phyloP scores from a whole-genome alignment of 2,329 filamentous ascomycete species.

The Claviceps capensis region DNA sequence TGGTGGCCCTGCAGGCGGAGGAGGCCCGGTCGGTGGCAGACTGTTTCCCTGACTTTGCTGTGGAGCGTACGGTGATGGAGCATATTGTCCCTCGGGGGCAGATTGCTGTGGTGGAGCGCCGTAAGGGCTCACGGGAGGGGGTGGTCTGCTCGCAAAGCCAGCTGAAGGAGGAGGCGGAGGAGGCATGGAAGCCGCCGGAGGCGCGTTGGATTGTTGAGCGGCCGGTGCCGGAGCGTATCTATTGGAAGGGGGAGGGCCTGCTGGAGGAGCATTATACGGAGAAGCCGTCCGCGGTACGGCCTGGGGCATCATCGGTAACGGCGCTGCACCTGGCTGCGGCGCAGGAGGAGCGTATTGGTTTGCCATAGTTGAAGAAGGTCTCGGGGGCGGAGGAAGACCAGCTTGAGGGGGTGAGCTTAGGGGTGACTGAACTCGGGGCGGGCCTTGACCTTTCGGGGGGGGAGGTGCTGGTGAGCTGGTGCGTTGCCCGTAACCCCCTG shows the following conservation, averaged over 20 bases:
- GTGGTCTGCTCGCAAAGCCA: slow-evolving; percentile 25
- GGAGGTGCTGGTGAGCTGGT: slow-evolving; percentile 68
- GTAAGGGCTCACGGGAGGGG: slow-evolving; percentile 29
- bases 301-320: slow-evolving; percentile 36
- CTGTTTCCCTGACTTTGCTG: slow-evolving; percentile 29
- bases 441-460: slow-evolving; percentile 57
- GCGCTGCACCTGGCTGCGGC: slow-evolving; percentile 51
- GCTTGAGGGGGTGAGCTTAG: slow-evolving; percentile 32
- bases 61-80: slow-evolving; percentile 20
- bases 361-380: slow-evolving; percentile 52
- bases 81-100: slow-evolving; percentile 21
- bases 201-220: slow-evolving; percentile 35
- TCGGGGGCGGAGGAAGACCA: slow-evolving; percentile 44
- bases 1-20: slow-evolving; percentile 23
- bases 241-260: slow-evolving; percentile 54
- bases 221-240: slow-evolving; percentile 60
- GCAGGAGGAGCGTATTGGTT: slow-evolving; percentile 35
- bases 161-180: slow-evolving; percentile 24
- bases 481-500: slow-evolving; percentile 44
- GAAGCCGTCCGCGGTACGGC: slow-evolving; percentile 63
- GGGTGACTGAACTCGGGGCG: slow-evolving; percentile 61
- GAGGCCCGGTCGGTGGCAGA: slow-evolving; percentile 24
- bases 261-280: slow-evolving; percentile 72
- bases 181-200: slow-evolving; percentile 22
- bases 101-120: slow-evolving; percentile 33